Conservation (phyloP, 2,329 filamentous ascomycete species). For the Trichoderma aggressivum region DNA sequence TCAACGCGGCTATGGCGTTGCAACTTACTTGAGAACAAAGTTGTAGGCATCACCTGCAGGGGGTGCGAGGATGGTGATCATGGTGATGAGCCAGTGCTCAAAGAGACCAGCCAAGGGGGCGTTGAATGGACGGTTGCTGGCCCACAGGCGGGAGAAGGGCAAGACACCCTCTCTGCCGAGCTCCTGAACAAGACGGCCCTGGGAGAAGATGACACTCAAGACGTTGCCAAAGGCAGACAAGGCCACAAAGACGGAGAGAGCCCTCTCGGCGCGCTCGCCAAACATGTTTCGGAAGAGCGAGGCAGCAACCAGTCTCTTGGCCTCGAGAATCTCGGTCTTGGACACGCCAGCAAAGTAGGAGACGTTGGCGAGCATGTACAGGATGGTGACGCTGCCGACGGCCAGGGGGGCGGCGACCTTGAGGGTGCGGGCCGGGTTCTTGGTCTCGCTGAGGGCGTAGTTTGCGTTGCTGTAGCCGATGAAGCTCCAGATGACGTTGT, state of each 20-base stretch:
- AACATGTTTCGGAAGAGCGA: slow-evolving; percentile 56
- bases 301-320: slow-evolving; percentile 51
- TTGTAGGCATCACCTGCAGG: slow-evolving; percentile 66
- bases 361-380: slow-evolving; percentile 66
- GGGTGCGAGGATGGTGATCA: slow-evolving; percentile 64
- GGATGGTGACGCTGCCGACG: slow-evolving; percentile 53
- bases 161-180: slow-evolving; percentile 64
- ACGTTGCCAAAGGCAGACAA: slow-evolving; percentile 67
- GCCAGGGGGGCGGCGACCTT: slow-evolving; percentile 63
- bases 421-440: slow-evolving; percentile 61
- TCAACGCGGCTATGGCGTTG: too few relatives aligned
- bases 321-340: slow-evolving; percentile 50
- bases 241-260: slow-evolving; percentile 62
- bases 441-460: slow-evolving; percentile 63
- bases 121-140: slow-evolving; percentile 62
- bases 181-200: slow-evolving; percentile 63
- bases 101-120: slow-evolving; percentile 59
- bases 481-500: slow-evolving; percentile 70
- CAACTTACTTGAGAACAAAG: slow-evolving; percentile 57
- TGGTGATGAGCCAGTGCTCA: slow-evolving; percentile 61
- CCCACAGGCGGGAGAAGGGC: slow-evolving; percentile 60
- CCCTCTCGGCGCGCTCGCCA: slow-evolving; percentile 52
- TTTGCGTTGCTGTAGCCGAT: slow-evolving; percentile 68
- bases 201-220: slow-evolving; percentile 64
- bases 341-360: slow-evolving; percentile 62